Base-by-base conservation (phyloP, 331 rosid genomes). In the Quercus tomentella region DNA sequence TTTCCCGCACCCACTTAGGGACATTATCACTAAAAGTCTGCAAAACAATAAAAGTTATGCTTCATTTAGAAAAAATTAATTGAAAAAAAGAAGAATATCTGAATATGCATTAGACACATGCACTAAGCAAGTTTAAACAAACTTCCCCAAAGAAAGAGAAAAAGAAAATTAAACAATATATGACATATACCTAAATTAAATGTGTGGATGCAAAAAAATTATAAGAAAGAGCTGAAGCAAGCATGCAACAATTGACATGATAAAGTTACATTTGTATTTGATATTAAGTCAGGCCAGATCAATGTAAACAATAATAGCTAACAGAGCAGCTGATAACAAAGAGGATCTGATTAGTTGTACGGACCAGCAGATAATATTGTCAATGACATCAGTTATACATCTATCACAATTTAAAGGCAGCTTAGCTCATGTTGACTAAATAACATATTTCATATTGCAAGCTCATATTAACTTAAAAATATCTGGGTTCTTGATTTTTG, bases 21-120 rank as follows among this genome's bases (percentile, higher is more conserved):
- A 91, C 77, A 30, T 73, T 21, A 54, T 81, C 76, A 82, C 97
- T 89, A 91, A 91, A 92, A 84, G 98, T 91, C 98, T 94, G 88
- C 77, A 89, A 62, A 80, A 70, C 37, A 74, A 73, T 62, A 76
- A 70, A 80, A 81, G 80, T 65, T 62, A 52, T 37, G 61, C 78
- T 66, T 67, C 80, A 51, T 74, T 70, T 70, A 67, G 76, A 73
- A 68, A 76, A 80, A 77, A 76, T 69, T 49, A 76, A 2, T 58
- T 23, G 20, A 20, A 76, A 77, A 35, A 21, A 74, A 70, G 1
- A 75, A 56, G 43, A 35, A 41, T 41, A 41, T 41, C 45, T 41
- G 45, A 74, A 14, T n/a, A 35, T 10, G 23, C 18, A 58, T 62
- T 28, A 62, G 69, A 62, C 69, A 62, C 7, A 5, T 49, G 10